Evolutionary conservation across 805 yeast species (phyloP).

Genomic region (Cyberlindnera veronae): DNA sequence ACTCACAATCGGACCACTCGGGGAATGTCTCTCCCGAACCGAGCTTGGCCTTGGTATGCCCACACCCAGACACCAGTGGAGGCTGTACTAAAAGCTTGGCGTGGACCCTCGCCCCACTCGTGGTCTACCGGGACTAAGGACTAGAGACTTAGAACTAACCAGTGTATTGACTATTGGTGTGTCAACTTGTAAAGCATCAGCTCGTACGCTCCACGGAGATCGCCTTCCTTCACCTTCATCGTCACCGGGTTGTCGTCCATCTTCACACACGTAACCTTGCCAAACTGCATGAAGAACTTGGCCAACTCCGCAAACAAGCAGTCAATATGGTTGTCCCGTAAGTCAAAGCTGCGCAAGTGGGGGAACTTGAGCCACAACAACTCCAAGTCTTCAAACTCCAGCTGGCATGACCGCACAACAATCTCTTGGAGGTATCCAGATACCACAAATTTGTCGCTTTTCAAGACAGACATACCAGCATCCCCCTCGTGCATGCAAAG

Average conservation of each 20-base stretch:
- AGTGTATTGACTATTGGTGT: conserved; percentile 1
- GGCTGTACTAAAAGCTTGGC: too few relatives aligned
- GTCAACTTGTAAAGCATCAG: conserved; percentile 16
- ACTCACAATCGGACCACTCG: too few relatives aligned
- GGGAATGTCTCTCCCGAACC: too few relatives aligned
- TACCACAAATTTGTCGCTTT: not conserved
- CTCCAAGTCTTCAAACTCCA: conserved; percentile 7
- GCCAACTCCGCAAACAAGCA: conserved; percentile 13
- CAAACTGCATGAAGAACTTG: conserved; percentile 7
- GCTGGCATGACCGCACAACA: conserved; percentile 4
- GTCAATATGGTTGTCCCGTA: conserved; percentile 11
- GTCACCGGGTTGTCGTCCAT: conserved; percentile 16
- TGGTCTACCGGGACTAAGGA: too few relatives aligned
- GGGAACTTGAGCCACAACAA: conserved; percentile 3
- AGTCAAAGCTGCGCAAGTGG: conserved; percentile 9
- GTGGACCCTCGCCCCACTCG: too few relatives aligned
- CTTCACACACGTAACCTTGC: conserved; percentile 5
- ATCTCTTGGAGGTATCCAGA: conserved; percentile 6
- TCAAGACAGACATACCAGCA: not conserved
- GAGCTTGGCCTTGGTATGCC: too few relatives aligned
- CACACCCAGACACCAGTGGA: too few relatives aligned
- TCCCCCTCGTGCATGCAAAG: not conserved
- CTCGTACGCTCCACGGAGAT: conserved; percentile 8
- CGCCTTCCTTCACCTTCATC: conserved; percentile 5
- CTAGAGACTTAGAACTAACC: not conserved